Base-by-base conservation (phyloP, 352 stramenopile species). In the Phytophthora syringae region DNA sequence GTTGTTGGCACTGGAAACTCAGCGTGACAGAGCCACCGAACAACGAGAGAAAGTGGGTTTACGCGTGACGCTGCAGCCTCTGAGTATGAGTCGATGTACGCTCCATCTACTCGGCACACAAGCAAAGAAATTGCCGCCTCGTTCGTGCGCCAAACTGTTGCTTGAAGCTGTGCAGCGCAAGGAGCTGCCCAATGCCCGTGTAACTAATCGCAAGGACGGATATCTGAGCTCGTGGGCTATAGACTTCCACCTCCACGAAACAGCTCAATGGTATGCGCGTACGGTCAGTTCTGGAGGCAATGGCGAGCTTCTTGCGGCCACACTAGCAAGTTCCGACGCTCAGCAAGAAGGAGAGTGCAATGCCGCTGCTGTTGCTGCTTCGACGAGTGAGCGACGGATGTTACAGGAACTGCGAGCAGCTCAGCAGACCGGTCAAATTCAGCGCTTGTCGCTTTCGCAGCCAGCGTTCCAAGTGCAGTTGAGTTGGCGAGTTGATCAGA, bases 21-120 rank as follows among this genome's bases (percentile, higher is more conserved):
- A 74, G 45, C 58, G 60, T 52, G 13, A 16, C 6, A 22, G 53
- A 34, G 39, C 20, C 5, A 27, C 36, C 15, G 28, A 47, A 3
- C n/a, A 76, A 13, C 42, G 60, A 5, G 40, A 69, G 28, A 58
- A 20, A 1, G 15, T 51, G 15, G 45, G 56, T 7, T 36, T 82
- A 21, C 53, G 56, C 3, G 47, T 90, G 5, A 47, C 61, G 12
- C 54, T 88, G 21, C 69, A 75, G 7, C 81, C 79, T 37, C 74
- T 76, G 9, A 80, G 73, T 25, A 89, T 84, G 77, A 79, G 69
- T 64, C 75, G 53, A 56, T 92, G 80, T 49, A 70, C 74, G 15
- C 22, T 94, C 11, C 71, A 84, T 16, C 52, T 90, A 24, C 67
- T 85, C 7, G 84, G 91, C 47, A 78, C 67, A 24, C 77, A 91